Evolutionary conservation across 2,329 filamentous ascomycete genomes (phyloP), one percentile per base, ranked within the genome.

Genomic region (Xylaria sp.): DNA sequence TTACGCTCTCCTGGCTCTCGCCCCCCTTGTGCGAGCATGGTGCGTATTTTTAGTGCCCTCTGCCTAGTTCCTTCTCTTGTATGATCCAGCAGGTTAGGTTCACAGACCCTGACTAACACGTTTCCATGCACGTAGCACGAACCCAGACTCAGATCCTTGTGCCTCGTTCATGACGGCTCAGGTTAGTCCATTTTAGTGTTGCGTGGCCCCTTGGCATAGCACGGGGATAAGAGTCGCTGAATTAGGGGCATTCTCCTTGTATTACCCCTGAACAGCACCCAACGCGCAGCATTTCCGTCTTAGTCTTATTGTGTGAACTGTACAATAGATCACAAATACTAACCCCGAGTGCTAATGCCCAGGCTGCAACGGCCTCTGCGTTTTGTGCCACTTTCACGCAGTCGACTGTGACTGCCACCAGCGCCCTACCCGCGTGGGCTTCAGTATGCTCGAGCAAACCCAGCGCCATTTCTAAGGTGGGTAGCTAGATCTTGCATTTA

Each of bases 311-410:
- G 3, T 12, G 3, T 23, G 25, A 25, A 10, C 10, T 51, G 10
- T 13, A 41, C 15, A 2, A 18, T 5, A 41, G 13, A 15, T 12
- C 5, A 52, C 10, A 13, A 32, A 15, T 5, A 28, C 23, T 52
- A 52, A 52, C 23, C 13, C 25, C 5, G 15, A 3, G 1, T 15
- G 32, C 50, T 25, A 25, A 25, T 15, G 4, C 12, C 5, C 6
- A 52, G 50, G 44, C 68, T 5, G 78, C 77, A 34, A 77, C 76
- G 1, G 78, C 78, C 3, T 80, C 78, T 0, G 57, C 78, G 13
- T 80, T 80, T 69, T 80, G 78, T 58, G 77, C 76, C 15, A 79
- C 78, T 6, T 80, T 79, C 68, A 80, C 78, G 10, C 70, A 74
- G 67, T 72, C 69, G 56, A 32, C 54, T n/a, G 73, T 75, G 20